Evolutionary conservation across 495 filamentous ascomycete genomes (phyloP), one percentile per base, ranked within the genome.

Genomic region (Amniculicola lignicola): DNA sequence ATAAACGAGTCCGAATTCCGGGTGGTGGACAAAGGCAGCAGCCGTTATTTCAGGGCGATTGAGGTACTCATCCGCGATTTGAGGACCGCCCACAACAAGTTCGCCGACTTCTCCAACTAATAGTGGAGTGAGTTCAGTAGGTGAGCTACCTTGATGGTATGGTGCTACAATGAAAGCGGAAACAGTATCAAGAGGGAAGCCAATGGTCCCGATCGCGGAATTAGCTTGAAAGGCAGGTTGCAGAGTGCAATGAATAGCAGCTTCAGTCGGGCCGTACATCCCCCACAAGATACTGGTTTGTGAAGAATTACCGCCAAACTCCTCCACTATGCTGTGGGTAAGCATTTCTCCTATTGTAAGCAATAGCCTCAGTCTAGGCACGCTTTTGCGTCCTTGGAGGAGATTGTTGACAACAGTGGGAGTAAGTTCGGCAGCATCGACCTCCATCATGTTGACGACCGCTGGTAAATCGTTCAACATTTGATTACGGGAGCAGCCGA

Each of bases 281-380:
- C 80, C 87, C 74, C 85, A 85, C 0, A 95, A 77, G 24, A 91
- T 79, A 9, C 78, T 73, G 7, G 57, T 46, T 2, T 46, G 29
- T 6, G 56, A 49, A 18, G 57, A 46, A 6, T 67, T 68, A 28
- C 70, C 65, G 1, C 85, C 86, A 73, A 89, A 95, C 65, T 90
- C 86, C 33, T 82, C 73, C 6, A 91, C 73, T 1, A 95, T 79
- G 3, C 77, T 76, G 18, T 74, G 73, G 0, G 87, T 90, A 22
- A 95, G 79, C 87, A 90, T 92, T 70, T 95, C 89, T 3, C 89
- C 89, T 58, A 93, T 94, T 0, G 89, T 93, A 11, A 93, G 70
- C 0, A 94, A 74, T 1, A 87, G 66, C 21, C 56, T 62, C 27
- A 95, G 63, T 0, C 69, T 66, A 0, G 89, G 89, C 0, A 81